A percentile compares a stretch with the other conserved stretches of the same genome.
Evolutionary conservation across 2,329 filamentous ascomycete species (phyloP).

Genomic region (Cercospora brassicicola): DNA sequence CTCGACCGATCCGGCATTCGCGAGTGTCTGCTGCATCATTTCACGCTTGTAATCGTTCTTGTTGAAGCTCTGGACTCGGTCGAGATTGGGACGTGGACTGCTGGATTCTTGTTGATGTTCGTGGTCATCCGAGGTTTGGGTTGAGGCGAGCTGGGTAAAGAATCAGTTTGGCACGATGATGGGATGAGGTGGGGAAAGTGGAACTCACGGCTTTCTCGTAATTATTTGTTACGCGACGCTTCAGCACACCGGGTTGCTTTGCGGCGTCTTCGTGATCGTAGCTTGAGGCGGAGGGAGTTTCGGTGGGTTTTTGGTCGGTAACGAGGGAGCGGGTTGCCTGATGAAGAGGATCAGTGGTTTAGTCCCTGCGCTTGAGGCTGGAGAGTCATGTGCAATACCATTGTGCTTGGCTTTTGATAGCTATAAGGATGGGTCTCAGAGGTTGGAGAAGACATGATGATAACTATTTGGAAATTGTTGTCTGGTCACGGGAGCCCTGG

Average conservation of each 20-base stretch:
- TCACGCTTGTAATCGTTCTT: slow-evolving; percentile 36
- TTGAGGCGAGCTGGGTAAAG: background rate
- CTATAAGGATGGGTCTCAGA: slow-evolving; percentile 16
- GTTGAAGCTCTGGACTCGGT: slow-evolving; percentile 36
- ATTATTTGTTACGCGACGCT: slow-evolving; percentile 31
- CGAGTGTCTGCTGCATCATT: slow-evolving; percentile 34
- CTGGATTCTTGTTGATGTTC: background rate
- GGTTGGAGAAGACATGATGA: slow-evolving; percentile 12
- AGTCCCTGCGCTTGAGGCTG: no score
- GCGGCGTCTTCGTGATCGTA: slow-evolving; percentile 19
- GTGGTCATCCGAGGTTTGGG: background rate
- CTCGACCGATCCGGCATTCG: background rate
- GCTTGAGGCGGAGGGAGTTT: slow-evolving; percentile 21
- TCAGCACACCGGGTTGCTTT: slow-evolving; percentile 13
- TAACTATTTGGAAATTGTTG: slow-evolving; percentile 4
- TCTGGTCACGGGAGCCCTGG: slow-evolving; percentile 6
- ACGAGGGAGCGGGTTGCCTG: slow-evolving; percentile 21
- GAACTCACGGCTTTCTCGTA: slow-evolving; percentile 32
- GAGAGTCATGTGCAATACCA: background rate
- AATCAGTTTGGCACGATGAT: background rate
- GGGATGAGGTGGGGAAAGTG: slow-evolving; percentile 3
- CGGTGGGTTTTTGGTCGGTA: slow-evolving; percentile 22
- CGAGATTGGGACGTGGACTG: slow-evolving; percentile 26
- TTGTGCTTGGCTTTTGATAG: slow-evolving; percentile 19
- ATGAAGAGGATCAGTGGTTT: no score